Percentiles rank a stretch among this genome's conserved stretches.
phyloP scores from a whole-genome alignment of 2,329 filamentous ascomycete species.

The Pseudohalonectria lignicola region DNA sequence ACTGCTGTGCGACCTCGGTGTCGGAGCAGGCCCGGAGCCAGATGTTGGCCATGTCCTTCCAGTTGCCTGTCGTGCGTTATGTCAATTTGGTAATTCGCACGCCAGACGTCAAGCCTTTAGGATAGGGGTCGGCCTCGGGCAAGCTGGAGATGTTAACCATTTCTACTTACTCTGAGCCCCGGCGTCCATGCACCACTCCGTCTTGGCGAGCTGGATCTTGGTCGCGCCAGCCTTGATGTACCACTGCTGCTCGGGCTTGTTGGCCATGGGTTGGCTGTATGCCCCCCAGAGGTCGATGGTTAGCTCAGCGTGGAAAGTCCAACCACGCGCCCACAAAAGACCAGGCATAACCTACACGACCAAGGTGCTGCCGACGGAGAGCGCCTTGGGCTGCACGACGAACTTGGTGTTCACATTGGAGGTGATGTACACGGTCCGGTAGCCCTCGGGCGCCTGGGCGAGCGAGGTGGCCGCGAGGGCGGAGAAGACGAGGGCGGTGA shows the following conservation, averaged over 20 bases:
- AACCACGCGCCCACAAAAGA: too few relatives aligned
- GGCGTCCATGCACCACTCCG: constrained; percentile 27
- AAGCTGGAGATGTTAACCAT: too few relatives aligned
- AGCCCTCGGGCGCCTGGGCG: constrained; percentile 23
- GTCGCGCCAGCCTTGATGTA: constrained; percentile 21
- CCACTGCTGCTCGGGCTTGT: constrained; percentile 27
- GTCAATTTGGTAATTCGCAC: too few relatives aligned
- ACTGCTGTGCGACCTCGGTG: constrained; percentile 21
- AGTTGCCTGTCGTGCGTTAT: constrained; percentile 24
- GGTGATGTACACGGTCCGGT: constrained; percentile 25
- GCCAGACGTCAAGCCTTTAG: too few relatives aligned
- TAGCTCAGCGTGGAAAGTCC: too few relatives aligned
- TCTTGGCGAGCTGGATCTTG: constrained; percentile 24
- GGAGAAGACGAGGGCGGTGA: constrained; percentile 12
- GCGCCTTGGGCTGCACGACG: constrained; percentile 23
- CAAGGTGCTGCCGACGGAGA: constrained; percentile 19
- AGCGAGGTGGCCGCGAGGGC: constrained; percentile 21
- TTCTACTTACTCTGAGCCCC: constrained; percentile 17
- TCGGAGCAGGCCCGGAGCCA: constrained; percentile 21
- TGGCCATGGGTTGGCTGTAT: constrained; percentile 18
- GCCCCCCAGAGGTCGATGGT: too few relatives aligned
- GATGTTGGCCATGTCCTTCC: constrained; percentile 27
- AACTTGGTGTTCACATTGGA: constrained; percentile 27
- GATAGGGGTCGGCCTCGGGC: too few relatives aligned
- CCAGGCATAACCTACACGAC: constrained; percentile 24